phyloP scores from a whole-genome alignment of 352 stramenopile species.

The Phytophthora macrochlamydospora region DNA sequence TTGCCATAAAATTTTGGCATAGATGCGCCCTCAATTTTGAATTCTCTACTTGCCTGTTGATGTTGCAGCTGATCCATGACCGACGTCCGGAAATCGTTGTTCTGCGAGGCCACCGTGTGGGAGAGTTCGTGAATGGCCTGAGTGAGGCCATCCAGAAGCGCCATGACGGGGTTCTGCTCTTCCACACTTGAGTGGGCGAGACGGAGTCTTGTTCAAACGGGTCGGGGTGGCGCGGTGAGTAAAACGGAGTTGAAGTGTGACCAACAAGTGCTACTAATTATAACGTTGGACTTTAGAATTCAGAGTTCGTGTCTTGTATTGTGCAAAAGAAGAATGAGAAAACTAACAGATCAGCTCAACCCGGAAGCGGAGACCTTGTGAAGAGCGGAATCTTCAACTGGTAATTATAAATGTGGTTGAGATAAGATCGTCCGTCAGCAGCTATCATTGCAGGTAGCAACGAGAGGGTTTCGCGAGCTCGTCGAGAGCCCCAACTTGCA shows the following conservation, averaged over 20 bases:
- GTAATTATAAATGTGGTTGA: background rate
- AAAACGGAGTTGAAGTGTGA: slow-evolving; percentile 5
- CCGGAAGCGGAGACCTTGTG: background rate
- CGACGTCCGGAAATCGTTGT: slow-evolving; percentile 6
- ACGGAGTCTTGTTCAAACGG: background rate
- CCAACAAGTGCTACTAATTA: slow-evolving; percentile 15
- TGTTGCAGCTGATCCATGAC: slow-evolving; percentile 13
- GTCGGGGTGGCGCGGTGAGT: background rate
- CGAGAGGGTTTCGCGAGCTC: background rate
- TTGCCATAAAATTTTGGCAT: slow-evolving; percentile 15
- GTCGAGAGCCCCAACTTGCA: background rate
- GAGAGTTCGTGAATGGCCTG: slow-evolving; percentile 13
- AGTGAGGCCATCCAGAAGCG: slow-evolving; percentile 6
- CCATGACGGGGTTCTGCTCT: slow-evolving; percentile 7
- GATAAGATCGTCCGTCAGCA: background rate
- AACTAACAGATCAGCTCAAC: background rate
- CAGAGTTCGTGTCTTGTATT: background rate
- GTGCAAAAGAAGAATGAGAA: slow-evolving; percentile 5
- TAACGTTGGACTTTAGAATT: slow-evolving; percentile 5
- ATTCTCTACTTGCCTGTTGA: slow-evolving; percentile 4
- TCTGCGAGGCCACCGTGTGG: slow-evolving; percentile 2
- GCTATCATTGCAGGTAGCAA: background rate
- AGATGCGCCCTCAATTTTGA: slow-evolving; percentile 10
- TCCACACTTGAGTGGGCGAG: background rate
- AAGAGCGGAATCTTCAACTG: background rate